Evolutionary conservation across 2,329 filamentous ascomycete genomes (phyloP).

Genomic region (Chalara sp.): DNA sequence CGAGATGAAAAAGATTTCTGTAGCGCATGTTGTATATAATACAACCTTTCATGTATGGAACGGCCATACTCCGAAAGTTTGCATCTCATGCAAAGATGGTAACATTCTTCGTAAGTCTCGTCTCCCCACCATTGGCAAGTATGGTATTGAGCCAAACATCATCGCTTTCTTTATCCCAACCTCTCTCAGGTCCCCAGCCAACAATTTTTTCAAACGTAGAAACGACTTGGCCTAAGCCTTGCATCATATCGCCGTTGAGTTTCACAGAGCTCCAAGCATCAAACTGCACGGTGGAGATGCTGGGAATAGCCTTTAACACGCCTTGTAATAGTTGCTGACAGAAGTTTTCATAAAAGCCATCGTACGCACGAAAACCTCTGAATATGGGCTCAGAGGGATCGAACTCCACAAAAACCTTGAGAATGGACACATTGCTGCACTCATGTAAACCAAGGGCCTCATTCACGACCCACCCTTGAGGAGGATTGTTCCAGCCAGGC

Average conservation of each 20-base stretch:
- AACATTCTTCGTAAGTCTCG: conserved; percentile 3
- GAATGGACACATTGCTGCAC: conserved; percentile 48
- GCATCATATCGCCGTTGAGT: conserved; percentile 59
- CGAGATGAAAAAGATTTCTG: too few species aligned
- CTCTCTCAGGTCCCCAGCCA: conserved; percentile 61
- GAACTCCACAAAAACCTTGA: conserved; percentile 65
- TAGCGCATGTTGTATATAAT: too few species aligned
- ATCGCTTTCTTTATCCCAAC: conserved; percentile 49
- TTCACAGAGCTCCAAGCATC: conserved; percentile 63
- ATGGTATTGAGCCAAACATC: conserved; percentile 19
- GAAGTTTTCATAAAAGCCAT: conserved; percentile 66
- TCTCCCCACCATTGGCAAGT: conserved; percentile 11
- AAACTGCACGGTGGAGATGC: conserved; percentile 55
- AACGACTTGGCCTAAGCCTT: conserved; percentile 47
- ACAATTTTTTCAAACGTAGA: conserved; percentile 43
- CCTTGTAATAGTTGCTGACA: conserved; percentile 48
- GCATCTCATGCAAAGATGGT: background rate
- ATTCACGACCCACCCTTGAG: conserved; percentile 63
- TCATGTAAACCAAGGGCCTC: conserved; percentile 56
- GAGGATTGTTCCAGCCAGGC: conserved; percentile 65
- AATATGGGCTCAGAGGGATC: conserved; percentile 65
- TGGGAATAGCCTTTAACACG: conserved; percentile 51
- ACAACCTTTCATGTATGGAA: too few species aligned
- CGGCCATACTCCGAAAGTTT: too few species aligned
- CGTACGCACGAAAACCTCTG: conserved; percentile 51